These are phyloP conservation scores for Mucor piriformis DNA, from an alignment of 371 early-diverging fungal species.

Conservation along the genomic window DNA sequence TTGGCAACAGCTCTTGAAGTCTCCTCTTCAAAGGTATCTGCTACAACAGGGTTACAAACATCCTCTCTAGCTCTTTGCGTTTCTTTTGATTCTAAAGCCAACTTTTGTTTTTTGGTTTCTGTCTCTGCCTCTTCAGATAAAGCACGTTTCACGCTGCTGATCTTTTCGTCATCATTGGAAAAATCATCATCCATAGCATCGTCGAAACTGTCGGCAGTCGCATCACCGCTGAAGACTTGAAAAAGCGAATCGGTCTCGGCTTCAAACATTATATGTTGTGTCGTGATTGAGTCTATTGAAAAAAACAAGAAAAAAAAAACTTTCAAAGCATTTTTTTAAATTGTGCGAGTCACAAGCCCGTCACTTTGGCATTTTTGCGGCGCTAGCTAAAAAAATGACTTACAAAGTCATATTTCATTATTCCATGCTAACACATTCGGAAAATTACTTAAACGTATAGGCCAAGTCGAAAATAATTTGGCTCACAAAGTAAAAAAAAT, in stretches of 20 bases:
- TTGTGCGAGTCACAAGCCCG: neutral
- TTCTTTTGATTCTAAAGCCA: slow-evolving; percentile 8
- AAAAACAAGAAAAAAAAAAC: neutral
- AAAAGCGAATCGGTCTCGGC: slow-evolving; percentile 25
- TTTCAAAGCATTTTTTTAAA: neutral
- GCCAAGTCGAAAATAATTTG: too few species aligned
- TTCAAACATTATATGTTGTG: slow-evolving; percentile 21
- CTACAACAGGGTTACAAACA: slow-evolving; percentile 60
- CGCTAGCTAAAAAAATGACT: too few species aligned
- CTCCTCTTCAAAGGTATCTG: slow-evolving; percentile 82
- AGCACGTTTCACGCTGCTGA: slow-evolving; percentile 5
- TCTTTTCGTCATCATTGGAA: neutral
- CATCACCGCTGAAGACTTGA: slow-evolving; percentile 24
- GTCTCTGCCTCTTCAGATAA: slow-evolving; percentile 10
- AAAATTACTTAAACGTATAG: too few species aligned
- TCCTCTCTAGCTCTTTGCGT: slow-evolving; percentile 21
- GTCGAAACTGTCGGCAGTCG: slow-evolving; percentile 22
- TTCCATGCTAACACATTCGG: too few species aligned
- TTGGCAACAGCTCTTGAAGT: slow-evolving; percentile 73
- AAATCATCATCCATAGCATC: slow-evolving; percentile 20
- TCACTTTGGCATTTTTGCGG: too few species aligned
- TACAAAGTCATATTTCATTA: too few species aligned
- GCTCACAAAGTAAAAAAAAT: too few species aligned
- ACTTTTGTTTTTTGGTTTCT: slow-evolving; percentile 14
- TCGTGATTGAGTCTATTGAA: neutral